Percentiles rank a stretch among this genome's conserved stretches.
Conservation (phyloP, 2,329 filamentous ascomycete genomes). For the Sclerotinia minor region DNA sequence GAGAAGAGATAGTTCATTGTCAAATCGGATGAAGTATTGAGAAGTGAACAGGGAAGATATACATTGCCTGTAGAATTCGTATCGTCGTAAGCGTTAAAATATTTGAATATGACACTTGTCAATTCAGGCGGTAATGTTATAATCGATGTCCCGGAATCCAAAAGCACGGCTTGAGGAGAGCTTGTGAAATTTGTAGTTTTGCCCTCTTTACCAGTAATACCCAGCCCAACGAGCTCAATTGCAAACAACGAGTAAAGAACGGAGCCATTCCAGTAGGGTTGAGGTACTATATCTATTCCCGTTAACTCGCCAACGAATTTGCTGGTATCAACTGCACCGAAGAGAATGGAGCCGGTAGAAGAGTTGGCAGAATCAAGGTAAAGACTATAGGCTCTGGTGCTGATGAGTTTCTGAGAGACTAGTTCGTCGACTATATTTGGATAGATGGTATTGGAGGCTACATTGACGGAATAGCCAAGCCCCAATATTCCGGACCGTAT, state of each 20-base stretch:
- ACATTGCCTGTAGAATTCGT: slow-evolving; percentile 25
- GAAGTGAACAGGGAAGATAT: slow-evolving; percentile 46
- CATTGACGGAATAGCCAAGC: slow-evolving; percentile 53
- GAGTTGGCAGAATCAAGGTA: slow-evolving; percentile 40
- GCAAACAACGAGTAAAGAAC: slow-evolving; percentile 30
- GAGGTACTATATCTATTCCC: slow-evolving; percentile 29
- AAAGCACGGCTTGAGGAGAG: slow-evolving; percentile 50
- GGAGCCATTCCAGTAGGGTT: slow-evolving; percentile 28
- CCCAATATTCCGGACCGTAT: slow-evolving; percentile 57
- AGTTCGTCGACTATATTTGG: slow-evolving; percentile 41
- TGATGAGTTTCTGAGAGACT: slow-evolving; percentile 45
- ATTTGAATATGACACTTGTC: slow-evolving; percentile 45
- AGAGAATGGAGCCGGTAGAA: slow-evolving; percentile 43
- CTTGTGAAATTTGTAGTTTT: slow-evolving; percentile 27
- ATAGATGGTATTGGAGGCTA: slow-evolving; percentile 46
- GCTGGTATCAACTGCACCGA: slow-evolving; percentile 49
- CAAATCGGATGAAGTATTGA: slow-evolving; percentile 40
- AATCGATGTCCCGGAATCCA: slow-evolving; percentile 67
- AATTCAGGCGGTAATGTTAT: slow-evolving; percentile 61
- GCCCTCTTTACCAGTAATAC: slow-evolving; percentile 35
- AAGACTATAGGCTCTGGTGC: slow-evolving; percentile 45
- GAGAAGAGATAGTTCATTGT: slow-evolving; percentile 52
- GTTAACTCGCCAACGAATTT: slow-evolving; percentile 46
- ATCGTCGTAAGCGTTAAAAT: slow-evolving; percentile 45
- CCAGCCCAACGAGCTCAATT: slow-evolving; percentile 35